These are phyloP conservation scores for Hypoxylon intermedium DNA, from an alignment of 495 filamentous ascomycete species.

Conservation along the genomic window DNA sequence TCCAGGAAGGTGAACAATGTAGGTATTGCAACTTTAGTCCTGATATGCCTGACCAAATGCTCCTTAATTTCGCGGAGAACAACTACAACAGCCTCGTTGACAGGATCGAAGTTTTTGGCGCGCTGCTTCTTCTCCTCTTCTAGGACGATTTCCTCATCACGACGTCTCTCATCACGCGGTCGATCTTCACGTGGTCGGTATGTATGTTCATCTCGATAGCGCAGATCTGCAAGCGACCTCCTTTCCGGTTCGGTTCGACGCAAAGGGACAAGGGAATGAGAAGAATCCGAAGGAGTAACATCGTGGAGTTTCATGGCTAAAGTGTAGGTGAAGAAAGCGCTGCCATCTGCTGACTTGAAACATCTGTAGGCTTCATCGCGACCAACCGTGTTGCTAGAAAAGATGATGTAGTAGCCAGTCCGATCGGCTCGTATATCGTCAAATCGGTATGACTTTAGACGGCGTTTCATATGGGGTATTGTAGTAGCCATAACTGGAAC, in stretches of 20 bases:
- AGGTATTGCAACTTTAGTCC: conserved; percentile 80
- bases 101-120: conserved; percentile 83
- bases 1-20: conserved; percentile 85
- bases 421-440: conserved; percentile 80
- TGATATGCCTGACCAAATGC: conserved; percentile 84
- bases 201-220: conserved; percentile 39
- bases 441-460: conserved; percentile 78
- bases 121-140: conserved; percentile 87
- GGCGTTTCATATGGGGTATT: conserved; percentile 83
- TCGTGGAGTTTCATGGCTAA: conserved; percentile 88
- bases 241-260: conserved; percentile 35
- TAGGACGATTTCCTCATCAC: conserved; percentile 75
- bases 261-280: conserved; percentile 3
- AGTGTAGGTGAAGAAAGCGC: conserved; percentile 84
- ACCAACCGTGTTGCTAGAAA: conserved; percentile 76
- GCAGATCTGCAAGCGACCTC: conserved; percentile 48
- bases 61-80: conserved; percentile 81
- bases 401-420: conserved; percentile 89
- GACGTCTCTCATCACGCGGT: conserved; percentile 57
- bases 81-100: conserved; percentile 77
- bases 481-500: conserved; percentile 89
- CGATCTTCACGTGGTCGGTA: conserved; percentile 66
- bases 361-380: conserved; percentile 81
- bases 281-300: conserved; percentile 54
- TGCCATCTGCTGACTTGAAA: conserved; percentile 72